Base-by-base conservation (phyloP, 164 flowering plant genomes). In the Litsea cubeba region DNA sequence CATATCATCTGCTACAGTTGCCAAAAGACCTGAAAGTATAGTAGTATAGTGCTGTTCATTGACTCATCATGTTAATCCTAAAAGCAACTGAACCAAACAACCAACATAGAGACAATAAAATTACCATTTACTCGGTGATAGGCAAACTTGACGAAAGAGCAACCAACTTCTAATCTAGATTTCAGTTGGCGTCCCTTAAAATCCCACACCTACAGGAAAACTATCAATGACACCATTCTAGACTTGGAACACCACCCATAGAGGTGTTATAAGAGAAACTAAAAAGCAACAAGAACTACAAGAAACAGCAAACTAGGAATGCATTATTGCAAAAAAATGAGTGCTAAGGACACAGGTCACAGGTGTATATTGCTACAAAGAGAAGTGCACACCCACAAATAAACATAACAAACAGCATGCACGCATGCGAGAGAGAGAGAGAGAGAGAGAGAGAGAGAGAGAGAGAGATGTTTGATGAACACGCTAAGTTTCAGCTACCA, bases 111-210 rank as follows among this genome's bases (percentile, higher is more conserved):
- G 28, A 30, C 15, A 51, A 54, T 32, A 72, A n/a, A 14, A 65
- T 69, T 86, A 91, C 97, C 99, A 83, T 93, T 95, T 15, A 79
- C 62, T 46, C 98, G 93, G 76, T 94, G 92, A 74, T 85, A 96
- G 22, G 85, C 88, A 79, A 91, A 83, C 85, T 90, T 96, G 50
- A 89, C 89, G 67, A 94, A 35, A 54, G 90, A 71, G 79, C 85
- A 84, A 64, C 97, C 97, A 75, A 94, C 80, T 76, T 94, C 97
- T 91, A 85, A 90, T 76, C 88, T 88, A 72, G 93, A 91, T 80
- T 87, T 92, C 68, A 94, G 66, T 50, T 84, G 88, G 66, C 87
- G 88, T 5, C 84, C 84, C 72, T 93, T 94, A 81, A 96, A 96
- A 85, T 92, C 90, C 99, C 99, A 96, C 30, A 92, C 97, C 96